Conservation (phyloP, 2,329 filamentous ascomycete genomes). For the Dothideomycetes sp. region DNA sequence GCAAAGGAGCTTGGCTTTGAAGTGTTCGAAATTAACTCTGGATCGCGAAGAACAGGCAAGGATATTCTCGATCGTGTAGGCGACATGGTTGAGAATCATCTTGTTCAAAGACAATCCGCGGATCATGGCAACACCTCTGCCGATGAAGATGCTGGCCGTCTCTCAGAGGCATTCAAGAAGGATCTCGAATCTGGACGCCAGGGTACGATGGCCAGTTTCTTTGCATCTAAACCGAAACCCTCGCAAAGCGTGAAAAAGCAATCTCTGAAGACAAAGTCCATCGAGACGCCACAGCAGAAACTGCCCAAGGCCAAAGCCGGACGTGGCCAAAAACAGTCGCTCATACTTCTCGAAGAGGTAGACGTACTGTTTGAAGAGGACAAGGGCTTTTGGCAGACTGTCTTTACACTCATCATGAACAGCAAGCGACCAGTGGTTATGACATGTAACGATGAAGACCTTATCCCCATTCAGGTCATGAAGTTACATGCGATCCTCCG, state of each 20-base stretch:
- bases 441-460: slow-evolving; percentile 85
- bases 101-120: slow-evolving; percentile 51
- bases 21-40: slow-evolving; percentile 86
- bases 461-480: slow-evolving; percentile 65
- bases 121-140: slow-evolving; percentile 14
- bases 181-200: slow-evolving; percentile 61
- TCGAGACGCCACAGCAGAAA: slow-evolving; percentile 19
- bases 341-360: slow-evolving; percentile 89
- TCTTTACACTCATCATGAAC: slow-evolving; percentile 64
- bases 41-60: slow-evolving; percentile 72
- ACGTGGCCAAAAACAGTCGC: slow-evolving; percentile 70
- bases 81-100: slow-evolving; percentile 93
- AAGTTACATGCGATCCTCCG: slow-evolving; percentile 77
- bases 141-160: slow-evolving; percentile 25
- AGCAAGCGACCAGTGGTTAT: slow-evolving; percentile 90
- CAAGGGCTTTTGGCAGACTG: slow-evolving; percentile 83
- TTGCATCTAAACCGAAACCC: slow-evolving; percentile 42
- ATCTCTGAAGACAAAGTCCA: slow-evolving; percentile 14
- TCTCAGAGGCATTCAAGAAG: slow-evolving; percentile 37
- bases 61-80: slow-evolving; percentile 87
- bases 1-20: slow-evolving; percentile 88
- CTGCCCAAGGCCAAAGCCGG: slow-evolving; percentile 18
- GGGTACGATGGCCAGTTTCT: slow-evolving; percentile 71
- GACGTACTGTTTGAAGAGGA: slow-evolving; percentile 93
- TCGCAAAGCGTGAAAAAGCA: slow-evolving; percentile 12